phyloP scores from a whole-genome alignment of 1,284 basidiomycete genomes.

The Exobasidium cylindrosporum region DNA sequence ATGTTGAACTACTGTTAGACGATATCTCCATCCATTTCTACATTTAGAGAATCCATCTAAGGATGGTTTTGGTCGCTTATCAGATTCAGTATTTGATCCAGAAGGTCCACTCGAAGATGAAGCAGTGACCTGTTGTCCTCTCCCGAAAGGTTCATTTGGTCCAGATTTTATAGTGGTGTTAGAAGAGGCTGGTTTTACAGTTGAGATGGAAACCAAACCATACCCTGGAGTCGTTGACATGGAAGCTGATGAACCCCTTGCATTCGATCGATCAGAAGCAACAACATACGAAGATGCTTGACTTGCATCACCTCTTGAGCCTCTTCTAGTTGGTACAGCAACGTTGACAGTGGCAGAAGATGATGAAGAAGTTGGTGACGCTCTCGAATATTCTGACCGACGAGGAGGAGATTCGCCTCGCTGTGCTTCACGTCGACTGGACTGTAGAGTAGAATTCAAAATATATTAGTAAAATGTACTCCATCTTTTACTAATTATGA shows the following conservation, averaged over 20 bases:
- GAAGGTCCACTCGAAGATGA: too few species aligned
- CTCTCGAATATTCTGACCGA: not conserved
- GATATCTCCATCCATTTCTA: conserved; percentile 20
- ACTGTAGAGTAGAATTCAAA: not conserved
- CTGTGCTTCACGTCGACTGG: not conserved
- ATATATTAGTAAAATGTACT: too few species aligned
- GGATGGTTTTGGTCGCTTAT: not conserved
- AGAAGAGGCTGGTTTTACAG: not conserved
- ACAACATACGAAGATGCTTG: not conserved
- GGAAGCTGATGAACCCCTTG: not conserved
- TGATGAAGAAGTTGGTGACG: not conserved
- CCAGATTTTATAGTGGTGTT: not conserved
- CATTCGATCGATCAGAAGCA: not conserved
- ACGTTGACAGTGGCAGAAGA: conserved; percentile 1
- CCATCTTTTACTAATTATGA: too few species aligned
- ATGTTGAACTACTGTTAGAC: conserved; percentile 42
- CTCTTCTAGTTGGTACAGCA: not conserved
- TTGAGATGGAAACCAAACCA: conserved; percentile 4
- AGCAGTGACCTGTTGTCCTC: too few species aligned
- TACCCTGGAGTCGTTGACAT: not conserved
- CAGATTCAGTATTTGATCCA: not conserved
- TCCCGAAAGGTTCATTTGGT: too few species aligned
- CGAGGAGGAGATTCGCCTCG: not conserved
- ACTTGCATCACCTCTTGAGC: not conserved
- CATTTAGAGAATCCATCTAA: conserved; percentile 10